Evolutionary conservation across 2,329 filamentous ascomycete species (phyloP).

Genomic region (Cryphonectria naterciae): DNA sequence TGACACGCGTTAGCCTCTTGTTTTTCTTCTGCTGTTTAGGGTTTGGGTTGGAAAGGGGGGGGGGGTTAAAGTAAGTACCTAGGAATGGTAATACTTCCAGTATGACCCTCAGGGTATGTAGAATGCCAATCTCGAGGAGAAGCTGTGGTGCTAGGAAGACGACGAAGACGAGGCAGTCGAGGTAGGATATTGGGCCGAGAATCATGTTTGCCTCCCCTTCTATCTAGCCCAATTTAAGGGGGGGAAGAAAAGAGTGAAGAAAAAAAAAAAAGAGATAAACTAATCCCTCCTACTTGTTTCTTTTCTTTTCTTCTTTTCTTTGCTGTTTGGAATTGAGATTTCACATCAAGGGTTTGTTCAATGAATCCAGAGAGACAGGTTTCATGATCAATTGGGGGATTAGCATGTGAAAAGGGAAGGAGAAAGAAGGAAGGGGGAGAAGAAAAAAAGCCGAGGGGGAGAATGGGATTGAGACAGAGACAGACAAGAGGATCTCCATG

Average conservation of each 20-base stretch:
- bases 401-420: not conserved
- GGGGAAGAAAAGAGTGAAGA: not conserved
- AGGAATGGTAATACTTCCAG: conserved; percentile 71
- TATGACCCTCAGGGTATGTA: conserved; percentile 60
- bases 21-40: not conserved
- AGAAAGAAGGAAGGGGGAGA: not conserved
- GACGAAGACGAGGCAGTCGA: conserved; percentile 77
- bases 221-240: not conserved
- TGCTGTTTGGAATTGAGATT: too few relatives aligned
- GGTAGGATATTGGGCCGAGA: conserved; percentile 71
- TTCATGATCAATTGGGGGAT: too few relatives aligned
- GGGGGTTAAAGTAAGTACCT: conserved; percentile 46
- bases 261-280: not conserved
- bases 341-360: too few relatives aligned
- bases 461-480: too few relatives aligned
- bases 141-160: conserved; percentile 73
- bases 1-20: conserved; percentile 5
- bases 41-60: not conserved
- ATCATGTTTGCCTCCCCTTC: conserved; percentile 61
- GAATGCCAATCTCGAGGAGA: conserved; percentile 67
- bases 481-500: not conserved
- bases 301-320: too few relatives aligned
- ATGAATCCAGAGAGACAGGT: too few relatives aligned
- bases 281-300: too few relatives aligned
- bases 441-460: not conserved